Conservation (phyloP, 331 rosid species). For the Quercus tomentella region DNA sequence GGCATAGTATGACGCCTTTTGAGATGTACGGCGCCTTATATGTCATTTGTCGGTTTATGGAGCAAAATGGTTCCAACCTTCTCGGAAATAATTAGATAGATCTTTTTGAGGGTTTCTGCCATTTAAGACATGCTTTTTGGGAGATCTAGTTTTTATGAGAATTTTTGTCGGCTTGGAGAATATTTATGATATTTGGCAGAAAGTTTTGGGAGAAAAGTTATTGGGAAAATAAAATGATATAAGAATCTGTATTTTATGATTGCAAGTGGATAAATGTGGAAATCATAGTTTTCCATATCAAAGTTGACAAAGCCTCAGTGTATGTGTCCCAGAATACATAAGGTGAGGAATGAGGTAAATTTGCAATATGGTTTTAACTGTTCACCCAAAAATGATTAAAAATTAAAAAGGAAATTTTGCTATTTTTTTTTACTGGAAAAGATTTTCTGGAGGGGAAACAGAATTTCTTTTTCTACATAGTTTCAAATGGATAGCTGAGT, state of each 20-base stretch:
- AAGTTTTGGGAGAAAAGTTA: not conserved
- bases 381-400: not conserved
- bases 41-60: not conserved
- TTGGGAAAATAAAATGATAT: not conserved
- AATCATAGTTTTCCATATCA: not conserved
- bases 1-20: not conserved
- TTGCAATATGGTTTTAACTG: not conserved
- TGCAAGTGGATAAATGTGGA: not conserved
- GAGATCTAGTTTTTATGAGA: not conserved
- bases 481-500: not conserved
- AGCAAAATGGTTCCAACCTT: not conserved
- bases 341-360: not conserved
- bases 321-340: not conserved
- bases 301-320: not conserved
- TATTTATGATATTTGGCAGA: not conserved
- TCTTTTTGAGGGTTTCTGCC: not conserved
- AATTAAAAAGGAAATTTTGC: no score
- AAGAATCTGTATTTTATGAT: not conserved
- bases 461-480: not conserved
- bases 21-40: not conserved
- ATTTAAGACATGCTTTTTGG: not conserved
- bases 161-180: not conserved
- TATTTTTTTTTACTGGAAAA: not conserved
- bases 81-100: not conserved
- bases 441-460: not conserved